These are phyloP conservation scores for Candida gorgasii DNA, from an alignment of 805 yeast species.

Conservation along the genomic window DNA sequence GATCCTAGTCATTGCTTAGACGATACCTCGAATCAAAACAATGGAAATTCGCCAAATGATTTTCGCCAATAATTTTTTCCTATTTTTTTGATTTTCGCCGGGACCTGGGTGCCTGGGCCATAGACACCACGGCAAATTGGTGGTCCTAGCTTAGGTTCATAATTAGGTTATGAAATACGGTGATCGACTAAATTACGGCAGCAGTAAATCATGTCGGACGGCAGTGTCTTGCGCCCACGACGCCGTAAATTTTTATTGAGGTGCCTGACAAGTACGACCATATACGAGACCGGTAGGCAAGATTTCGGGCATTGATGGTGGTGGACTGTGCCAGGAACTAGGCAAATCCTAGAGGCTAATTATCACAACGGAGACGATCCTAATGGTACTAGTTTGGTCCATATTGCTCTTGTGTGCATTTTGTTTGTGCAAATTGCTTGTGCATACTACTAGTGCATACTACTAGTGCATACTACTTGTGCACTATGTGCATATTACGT, in stretches of 20 bases:
- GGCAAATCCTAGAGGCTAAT: too few relatives aligned
- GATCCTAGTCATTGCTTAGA: neutral
- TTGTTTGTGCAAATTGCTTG: too few relatives aligned
- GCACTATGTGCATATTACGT: neutral
- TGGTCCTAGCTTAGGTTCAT: too few relatives aligned
- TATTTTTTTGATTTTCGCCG: too few relatives aligned
- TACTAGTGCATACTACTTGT: too few relatives aligned
- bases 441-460: too few relatives aligned
- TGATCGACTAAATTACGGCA: neutral
- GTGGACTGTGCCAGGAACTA: too few relatives aligned
- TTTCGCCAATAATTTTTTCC: too few relatives aligned
- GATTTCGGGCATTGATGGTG: too few relatives aligned
- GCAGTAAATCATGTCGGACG: neutral
- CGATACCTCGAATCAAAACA: neutral
- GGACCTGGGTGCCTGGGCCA: too few relatives aligned
- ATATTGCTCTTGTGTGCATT: neutral
- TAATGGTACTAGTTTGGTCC: neutral
- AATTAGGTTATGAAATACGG: conserved; percentile 1
- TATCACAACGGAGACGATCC: neutral
- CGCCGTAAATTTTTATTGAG: neutral
- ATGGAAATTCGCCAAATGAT: neutral
- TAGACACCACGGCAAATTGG: too few relatives aligned
- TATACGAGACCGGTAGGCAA: conserved; percentile 4
- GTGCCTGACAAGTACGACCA: conserved; percentile 9
- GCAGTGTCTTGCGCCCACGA: neutral